phyloP scores from a whole-genome alignment of 2,329 filamentous ascomycete genomes.

The Aspergillus sp. region DNA sequence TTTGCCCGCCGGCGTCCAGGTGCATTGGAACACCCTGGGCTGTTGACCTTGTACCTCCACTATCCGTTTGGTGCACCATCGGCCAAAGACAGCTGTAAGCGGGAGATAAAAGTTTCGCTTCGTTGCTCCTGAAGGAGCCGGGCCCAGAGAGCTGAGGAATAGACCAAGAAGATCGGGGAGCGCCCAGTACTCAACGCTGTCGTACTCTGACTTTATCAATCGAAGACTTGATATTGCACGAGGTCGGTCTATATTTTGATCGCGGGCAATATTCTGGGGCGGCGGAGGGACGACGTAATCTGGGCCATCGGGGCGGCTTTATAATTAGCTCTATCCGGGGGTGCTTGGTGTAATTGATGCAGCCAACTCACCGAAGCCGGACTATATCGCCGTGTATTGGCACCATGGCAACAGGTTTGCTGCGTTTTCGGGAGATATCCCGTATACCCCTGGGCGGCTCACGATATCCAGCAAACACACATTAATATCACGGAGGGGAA shows the following conservation, averaged over 20 bases:
- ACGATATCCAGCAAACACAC: not conserved
- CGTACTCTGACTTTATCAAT: not conserved
- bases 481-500: not conserved
- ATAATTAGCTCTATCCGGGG: no score
- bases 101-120: slow-evolving; percentile 13
- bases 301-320: not conserved
- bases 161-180: slow-evolving; percentile 11
- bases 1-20: not conserved
- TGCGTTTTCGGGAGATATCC: not conserved
- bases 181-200: slow-evolving; percentile 8
- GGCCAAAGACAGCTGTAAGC: slow-evolving; percentile 12
- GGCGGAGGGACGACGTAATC: not conserved
- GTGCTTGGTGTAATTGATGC: no score
- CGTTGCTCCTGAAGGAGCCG: slow-evolving; percentile 8
- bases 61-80: slow-evolving; percentile 7
- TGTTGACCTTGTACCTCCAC: not conserved
- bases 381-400: no score
- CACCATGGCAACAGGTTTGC: not conserved
- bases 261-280: not conserved
- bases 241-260: not conserved
- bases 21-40: not conserved
- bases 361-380: no score
- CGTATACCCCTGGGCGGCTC: not conserved
- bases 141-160: slow-evolving; percentile 9
- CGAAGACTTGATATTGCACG: not conserved